These are phyloP conservation scores for Aspergillus floridensis DNA, from an alignment of 2,329 filamentous ascomycete genomes.

Conservation along the genomic window DNA sequence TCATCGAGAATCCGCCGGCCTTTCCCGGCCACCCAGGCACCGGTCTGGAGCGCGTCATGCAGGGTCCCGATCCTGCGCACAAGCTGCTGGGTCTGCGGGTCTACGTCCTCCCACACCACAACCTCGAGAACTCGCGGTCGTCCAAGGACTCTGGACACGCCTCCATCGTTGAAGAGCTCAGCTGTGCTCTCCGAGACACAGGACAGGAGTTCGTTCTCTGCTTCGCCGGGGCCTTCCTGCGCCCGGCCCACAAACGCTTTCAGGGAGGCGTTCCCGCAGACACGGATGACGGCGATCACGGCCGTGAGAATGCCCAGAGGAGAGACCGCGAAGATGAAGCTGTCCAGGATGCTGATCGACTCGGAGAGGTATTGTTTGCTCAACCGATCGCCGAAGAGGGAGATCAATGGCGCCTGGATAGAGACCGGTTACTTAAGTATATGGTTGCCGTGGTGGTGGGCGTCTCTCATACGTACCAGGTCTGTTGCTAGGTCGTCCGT, in stretches of 20 bases:
- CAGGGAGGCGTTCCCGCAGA: slow-evolving; percentile 45
- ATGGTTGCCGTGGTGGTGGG: no score
- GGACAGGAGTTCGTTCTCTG: slow-evolving; percentile 46
- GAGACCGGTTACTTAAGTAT: no score
- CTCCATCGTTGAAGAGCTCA: slow-evolving; percentile 46
- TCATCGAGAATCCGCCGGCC: slow-evolving; percentile 8
- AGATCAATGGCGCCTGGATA: slow-evolving; percentile 34
- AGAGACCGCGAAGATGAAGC: slow-evolving; percentile 48
- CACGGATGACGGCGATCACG: slow-evolving; percentile 46
- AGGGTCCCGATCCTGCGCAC: slow-evolving; percentile 26
- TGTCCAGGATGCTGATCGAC: slow-evolving; percentile 41
- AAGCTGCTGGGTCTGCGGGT: slow-evolving; percentile 28
- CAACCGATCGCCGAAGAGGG: slow-evolving; percentile 48
- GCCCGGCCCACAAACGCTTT: slow-evolving; percentile 48
- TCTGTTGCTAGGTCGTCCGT: slow-evolving; percentile 41
- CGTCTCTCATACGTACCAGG: slow-evolving; percentile 26
- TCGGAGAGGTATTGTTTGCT: slow-evolving; percentile 52
- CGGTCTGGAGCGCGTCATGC: slow-evolving; percentile 23
- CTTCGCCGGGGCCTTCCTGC: slow-evolving; percentile 42
- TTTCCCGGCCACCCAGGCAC: slow-evolving; percentile 21
- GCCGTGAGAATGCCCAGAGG: slow-evolving; percentile 49
- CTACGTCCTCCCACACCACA: slow-evolving; percentile 44
- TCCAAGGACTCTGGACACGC: slow-evolving; percentile 38
- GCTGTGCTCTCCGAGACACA: slow-evolving; percentile 48
- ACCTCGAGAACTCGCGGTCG: slow-evolving; percentile 36